Conservation (phyloP, 163 green algal species). For the Volvox carteri region DNA sequence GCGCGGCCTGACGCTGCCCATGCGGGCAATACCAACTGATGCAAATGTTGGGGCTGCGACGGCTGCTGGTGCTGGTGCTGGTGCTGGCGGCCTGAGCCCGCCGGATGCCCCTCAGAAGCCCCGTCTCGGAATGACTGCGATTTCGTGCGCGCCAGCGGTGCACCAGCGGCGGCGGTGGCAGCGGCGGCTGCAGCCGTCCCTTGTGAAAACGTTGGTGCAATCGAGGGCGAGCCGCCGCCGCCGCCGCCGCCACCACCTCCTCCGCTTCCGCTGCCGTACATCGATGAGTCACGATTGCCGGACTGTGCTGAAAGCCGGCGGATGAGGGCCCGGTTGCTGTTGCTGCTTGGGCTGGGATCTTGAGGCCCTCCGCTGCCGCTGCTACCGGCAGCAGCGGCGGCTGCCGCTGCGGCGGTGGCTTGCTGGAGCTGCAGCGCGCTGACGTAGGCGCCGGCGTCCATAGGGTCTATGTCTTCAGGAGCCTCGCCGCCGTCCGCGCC, state of each 20-base stretch:
- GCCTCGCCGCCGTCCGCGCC: not conserved
- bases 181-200: not conserved
- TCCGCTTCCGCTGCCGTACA: not conserved
- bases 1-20: too few relatives aligned
- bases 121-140: not conserved
- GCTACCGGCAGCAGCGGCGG: not conserved
- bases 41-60: not conserved
- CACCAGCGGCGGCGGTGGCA: not conserved
- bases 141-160: not conserved
- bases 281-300: constrained; percentile 5
- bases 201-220: not conserved
- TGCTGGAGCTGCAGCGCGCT: constrained; percentile 15
- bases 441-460: not conserved
- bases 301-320: not conserved
- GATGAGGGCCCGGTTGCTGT: not conserved
- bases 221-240: not conserved
- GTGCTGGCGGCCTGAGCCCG: not conserved
- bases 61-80: not conserved
- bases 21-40: too few relatives aligned
- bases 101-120: not conserved
- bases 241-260: too few relatives aligned
- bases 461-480: not conserved
- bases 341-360: not conserved
- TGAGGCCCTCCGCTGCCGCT: not conserved
- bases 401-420: not conserved